Base-by-base conservation (phyloP, 2,329 filamentous ascomycete species). In the Ophioceras dolichostomum region DNA sequence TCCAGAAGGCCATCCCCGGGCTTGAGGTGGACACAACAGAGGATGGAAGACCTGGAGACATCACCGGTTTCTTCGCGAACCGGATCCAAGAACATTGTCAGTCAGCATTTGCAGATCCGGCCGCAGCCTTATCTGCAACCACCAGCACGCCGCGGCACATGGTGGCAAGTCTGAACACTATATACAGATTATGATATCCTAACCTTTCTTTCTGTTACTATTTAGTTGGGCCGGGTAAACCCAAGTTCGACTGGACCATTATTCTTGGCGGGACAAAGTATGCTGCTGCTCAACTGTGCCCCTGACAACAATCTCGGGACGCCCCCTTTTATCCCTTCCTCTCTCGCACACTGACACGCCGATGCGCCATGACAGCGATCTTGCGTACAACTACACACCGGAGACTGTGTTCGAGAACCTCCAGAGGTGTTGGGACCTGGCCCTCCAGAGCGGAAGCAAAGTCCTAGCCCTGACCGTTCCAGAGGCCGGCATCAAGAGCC, bases 381-480 rank as follows among this genome's bases (percentile, higher is more conserved):
- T 81, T 5, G 67, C 54, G 17, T 59, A 59, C 41, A 49, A 51
- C 8, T 41, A 55, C 5, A 36, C 52, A 0, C 45, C 61, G 8
- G 53, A 64, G 1, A 48, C 57, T 2, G 69, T 78, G 17, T 68
- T 68, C 45, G 47, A 60, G 6, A 57, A 58, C 8, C 64, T 80
- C 12, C 55, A 68, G 43, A 49, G 58, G 9, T 52, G 61, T 27
- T 82, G 71, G 66, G 53, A 61, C 31, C 52, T 70, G 2, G 61
- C 69, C 2, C 58, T 78, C 2, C 48, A 52, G 1, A 59, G 61
- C 20, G 64, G 65, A 10, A 61, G 61, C 46, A 73, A 73, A 41
- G 68, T 82, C 8, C 65, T 83, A 3, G 74, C 75, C 4, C 59
- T 82, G 34, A 82, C 76, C 0, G 62, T 83, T 3, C 74, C 73